Percentiles rank a stretch among this genome's conserved stretches.
Conservation (phyloP, 2,329 filamentous ascomycete species). For the Dothistroma pini region DNA sequence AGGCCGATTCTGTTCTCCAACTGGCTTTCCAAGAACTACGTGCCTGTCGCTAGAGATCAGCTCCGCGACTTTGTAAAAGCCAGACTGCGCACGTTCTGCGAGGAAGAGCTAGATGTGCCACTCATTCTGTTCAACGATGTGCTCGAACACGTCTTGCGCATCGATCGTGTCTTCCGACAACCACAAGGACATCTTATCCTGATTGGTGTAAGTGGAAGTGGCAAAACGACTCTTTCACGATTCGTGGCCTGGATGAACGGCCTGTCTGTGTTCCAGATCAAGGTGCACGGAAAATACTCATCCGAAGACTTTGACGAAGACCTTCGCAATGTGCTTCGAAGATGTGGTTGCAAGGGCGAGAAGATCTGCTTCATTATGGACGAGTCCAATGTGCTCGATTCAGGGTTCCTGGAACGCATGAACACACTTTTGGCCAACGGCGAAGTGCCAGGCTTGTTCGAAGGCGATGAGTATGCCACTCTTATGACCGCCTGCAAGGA, state of each 20-base stretch:
- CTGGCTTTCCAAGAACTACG: conserved; percentile 98
- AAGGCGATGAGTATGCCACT: conserved; percentile 98
- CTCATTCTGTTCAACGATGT: conserved; percentile 99
- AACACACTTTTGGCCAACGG: conserved; percentile 98
- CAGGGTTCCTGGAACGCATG: conserved; percentile 98
- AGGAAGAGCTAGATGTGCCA: conserved; percentile 98
- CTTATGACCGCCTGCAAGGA: conserved; percentile 99
- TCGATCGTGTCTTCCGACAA: conserved; percentile 97
- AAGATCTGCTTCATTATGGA: conserved; percentile 99
- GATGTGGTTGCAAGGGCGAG: conserved; percentile 95
- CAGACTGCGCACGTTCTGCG: conserved; percentile 94
- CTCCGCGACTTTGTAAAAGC: conserved; percentile 97
- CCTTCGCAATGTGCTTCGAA: conserved; percentile 83
- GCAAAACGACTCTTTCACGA: conserved; percentile 95
- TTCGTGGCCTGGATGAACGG: conserved; percentile 99
- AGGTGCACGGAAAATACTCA: conserved; percentile 98
- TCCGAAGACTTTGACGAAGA: conserved; percentile 99
- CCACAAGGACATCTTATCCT: conserved; percentile 97
- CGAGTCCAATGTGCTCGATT: conserved; percentile 96
- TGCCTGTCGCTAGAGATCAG: conserved; percentile 92
- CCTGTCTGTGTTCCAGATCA: conserved; percentile 98
- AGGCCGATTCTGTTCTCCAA: conserved; percentile 98
- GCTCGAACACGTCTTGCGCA: conserved; percentile 93
- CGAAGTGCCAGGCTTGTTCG: conserved; percentile 97
- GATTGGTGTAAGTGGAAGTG: conserved; percentile 96